Percentiles rank a stretch among this genome's conserved stretches.
These are phyloP conservation scores for Lactarius akahatsu DNA, from an alignment of 768 basidiomycete species.

Conservation along the genomic window DNA sequence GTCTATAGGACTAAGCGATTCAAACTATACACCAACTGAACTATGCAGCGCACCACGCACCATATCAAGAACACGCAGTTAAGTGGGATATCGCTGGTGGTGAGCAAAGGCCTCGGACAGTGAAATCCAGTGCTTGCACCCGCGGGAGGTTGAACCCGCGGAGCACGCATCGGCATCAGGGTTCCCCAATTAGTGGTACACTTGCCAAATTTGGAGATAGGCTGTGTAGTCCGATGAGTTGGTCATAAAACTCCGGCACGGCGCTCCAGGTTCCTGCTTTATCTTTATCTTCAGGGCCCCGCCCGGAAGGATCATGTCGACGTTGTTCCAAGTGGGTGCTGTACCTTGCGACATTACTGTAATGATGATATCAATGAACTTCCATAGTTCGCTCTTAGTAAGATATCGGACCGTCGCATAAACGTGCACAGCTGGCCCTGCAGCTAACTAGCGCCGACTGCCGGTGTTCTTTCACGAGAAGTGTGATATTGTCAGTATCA, in stretches of 20 bases:
- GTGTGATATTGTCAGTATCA: background rate
- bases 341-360: background rate
- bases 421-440: background rate
- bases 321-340: background rate
- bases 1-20: constrained; percentile 6
- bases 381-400: background rate
- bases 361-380: background rate
- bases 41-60: background rate
- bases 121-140: background rate
- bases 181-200: background rate
- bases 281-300: background rate
- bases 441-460: too few relatives aligned
- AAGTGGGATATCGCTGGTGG: background rate
- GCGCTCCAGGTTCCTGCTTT: background rate
- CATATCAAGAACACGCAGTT: background rate
- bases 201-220: constrained; percentile 8
- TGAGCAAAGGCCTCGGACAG: background rate
- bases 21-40: background rate
- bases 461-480: background rate
- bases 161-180: background rate
- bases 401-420: background rate
- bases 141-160: too few relatives aligned
- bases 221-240: constrained; percentile 10
- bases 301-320: constrained; percentile 19
- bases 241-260: constrained; percentile 12